A percentile compares a stretch with the other conserved stretches of the same genome.
phyloP scores from a whole-genome alignment of 257 asterid species.

The Asclepias syriaca region DNA sequence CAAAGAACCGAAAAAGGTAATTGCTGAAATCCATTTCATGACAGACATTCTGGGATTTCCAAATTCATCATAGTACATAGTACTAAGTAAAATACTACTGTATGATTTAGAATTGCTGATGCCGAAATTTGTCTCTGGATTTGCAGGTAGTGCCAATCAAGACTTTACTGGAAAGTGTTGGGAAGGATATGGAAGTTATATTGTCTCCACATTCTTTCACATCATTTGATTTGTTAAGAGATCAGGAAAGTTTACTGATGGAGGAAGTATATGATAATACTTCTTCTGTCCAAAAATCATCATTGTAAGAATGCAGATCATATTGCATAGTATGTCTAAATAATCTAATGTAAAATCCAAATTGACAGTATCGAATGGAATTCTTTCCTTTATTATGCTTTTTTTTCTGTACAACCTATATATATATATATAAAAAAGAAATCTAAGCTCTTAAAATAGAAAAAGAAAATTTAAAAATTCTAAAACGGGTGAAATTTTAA shows the following conservation, averaged over 20 bases:
- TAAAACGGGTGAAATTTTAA: too few species aligned
- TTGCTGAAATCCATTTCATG: not conserved
- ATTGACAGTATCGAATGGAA: too few species aligned
- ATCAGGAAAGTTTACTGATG: conserved; percentile 22
- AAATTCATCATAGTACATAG: not conserved
- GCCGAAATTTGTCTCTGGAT: not conserved
- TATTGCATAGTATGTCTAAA: not conserved
- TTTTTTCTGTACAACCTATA: not conserved
- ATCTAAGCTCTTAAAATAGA: too few species aligned
- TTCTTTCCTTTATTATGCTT: too few species aligned
- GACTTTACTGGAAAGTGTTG: conserved; percentile 32
- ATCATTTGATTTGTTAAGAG: conserved; percentile 38
- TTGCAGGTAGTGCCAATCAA: conserved; percentile 54
- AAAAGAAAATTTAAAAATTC: too few species aligned
- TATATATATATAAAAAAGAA: too few species aligned
- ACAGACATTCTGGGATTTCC: too few species aligned
- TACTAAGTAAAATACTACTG: not conserved
- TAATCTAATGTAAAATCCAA: too few species aligned
- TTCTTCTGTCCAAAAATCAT: conserved; percentile 30
- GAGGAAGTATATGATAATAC: conserved; percentile 30
- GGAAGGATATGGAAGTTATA: conserved; percentile 44
- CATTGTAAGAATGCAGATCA: conserved; percentile 10
- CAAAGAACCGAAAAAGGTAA: conserved; percentile 61
- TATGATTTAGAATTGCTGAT: not conserved
- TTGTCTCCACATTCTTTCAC: conserved; percentile 56